Conservation (phyloP, 352 stramenopile species). For the Thraustochytrium striatum region DNA sequence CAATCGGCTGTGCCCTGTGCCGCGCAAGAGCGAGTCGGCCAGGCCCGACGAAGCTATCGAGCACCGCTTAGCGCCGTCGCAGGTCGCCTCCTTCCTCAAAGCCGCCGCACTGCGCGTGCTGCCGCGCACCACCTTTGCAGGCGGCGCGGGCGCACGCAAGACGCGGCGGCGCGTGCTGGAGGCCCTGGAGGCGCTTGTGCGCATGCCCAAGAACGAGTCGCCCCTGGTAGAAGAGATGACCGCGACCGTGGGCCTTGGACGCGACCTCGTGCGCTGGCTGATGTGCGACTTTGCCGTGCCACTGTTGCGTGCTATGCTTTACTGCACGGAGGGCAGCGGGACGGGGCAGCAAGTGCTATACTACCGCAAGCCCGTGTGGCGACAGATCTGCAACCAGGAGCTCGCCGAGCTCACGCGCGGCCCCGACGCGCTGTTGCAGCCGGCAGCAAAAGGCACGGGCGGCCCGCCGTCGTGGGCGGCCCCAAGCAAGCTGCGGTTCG, state of each 20-base stretch:
- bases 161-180: not conserved
- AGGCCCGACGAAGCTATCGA: not conserved
- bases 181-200: not conserved
- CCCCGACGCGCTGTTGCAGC: not conserved
- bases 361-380: constrained; percentile 66
- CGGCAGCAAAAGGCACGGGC: not conserved
- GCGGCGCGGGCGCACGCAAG: not conserved
- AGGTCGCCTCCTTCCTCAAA: constrained; percentile 17
- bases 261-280: constrained; percentile 59
- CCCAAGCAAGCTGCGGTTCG: not conserved
- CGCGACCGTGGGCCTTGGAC: not conserved
- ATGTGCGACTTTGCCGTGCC: constrained; percentile 62
- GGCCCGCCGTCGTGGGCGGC: not conserved
- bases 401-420: not conserved
- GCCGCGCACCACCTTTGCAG: not conserved
- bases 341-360: constrained; percentile 58
- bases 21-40: not conserved
- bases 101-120: not conserved
- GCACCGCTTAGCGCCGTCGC: not conserved
- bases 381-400: constrained; percentile 56
- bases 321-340: constrained; percentile 67
- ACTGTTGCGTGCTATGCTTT: constrained; percentile 62
- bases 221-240: too few species aligned
- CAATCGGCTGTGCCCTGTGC: not conserved
- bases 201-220: not conserved